A percentile compares a stretch with the other conserved stretches of the same genome.
phyloP scores from a whole-genome alignment of 148 eudicot genomes.

The Amaranthus cruentus region DNA sequence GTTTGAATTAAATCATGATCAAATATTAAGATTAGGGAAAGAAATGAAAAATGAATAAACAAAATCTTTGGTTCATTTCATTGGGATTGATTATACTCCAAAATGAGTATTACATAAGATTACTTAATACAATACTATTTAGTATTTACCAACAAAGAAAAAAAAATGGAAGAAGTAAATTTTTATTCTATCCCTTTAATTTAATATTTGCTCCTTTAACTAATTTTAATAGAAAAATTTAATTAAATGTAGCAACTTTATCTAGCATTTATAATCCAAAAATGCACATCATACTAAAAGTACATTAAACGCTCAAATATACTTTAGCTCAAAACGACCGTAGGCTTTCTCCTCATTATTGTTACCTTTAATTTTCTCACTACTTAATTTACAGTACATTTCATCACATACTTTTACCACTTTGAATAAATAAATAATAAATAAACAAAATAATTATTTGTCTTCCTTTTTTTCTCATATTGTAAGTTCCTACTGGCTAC shows the following conservation, averaged over 20 bases:
- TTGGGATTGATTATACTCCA: background rate
- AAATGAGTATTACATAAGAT: background rate
- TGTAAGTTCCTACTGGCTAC: too few relatives aligned
- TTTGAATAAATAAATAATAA: too few relatives aligned
- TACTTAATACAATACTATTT: background rate
- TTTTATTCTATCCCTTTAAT: too few relatives aligned
- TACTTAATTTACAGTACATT: too few relatives aligned
- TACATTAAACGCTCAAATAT: conserved; percentile 44
- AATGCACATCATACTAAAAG: conserved; percentile 61
- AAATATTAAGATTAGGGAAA: background rate
- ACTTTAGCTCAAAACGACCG: background rate
- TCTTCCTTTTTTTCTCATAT: too few relatives aligned
- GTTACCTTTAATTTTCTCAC: too few relatives aligned
- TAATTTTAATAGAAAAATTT: too few relatives aligned
- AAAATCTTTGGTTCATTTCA: conserved; percentile 13
- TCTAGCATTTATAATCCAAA: background rate
- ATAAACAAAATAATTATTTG: too few relatives aligned
- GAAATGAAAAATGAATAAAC: background rate
- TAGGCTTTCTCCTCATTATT: too few relatives aligned
- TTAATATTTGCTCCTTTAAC: too few relatives aligned
- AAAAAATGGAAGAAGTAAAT: background rate
- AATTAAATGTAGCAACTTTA: too few relatives aligned
- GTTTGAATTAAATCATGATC: background rate
- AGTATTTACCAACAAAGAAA: background rate
- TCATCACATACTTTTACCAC: conserved; percentile 13